A percentile compares a stretch with the other conserved stretches of the same genome.
Evolutionary conservation across 2,329 filamentous ascomycete species (phyloP).

Genomic region (Bipolaris zeicola): DNA sequence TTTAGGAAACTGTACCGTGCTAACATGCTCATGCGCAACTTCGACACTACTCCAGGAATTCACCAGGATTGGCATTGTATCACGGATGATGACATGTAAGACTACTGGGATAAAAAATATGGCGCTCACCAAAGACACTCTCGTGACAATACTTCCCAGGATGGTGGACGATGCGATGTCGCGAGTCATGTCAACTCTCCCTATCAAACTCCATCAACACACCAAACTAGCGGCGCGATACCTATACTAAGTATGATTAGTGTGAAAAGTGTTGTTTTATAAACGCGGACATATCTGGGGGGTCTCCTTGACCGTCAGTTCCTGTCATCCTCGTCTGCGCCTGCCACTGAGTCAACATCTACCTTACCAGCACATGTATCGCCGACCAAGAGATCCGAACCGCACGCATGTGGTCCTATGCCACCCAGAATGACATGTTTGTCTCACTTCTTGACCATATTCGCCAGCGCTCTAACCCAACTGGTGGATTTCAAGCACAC

Average conservation of each 20-base stretch:
- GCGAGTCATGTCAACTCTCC: not conserved
- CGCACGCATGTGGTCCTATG: too few species aligned
- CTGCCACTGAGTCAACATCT: slow-evolving; percentile 28
- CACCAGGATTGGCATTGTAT: not conserved
- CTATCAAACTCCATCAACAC: not conserved
- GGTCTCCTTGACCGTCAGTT: slow-evolving; percentile 35
- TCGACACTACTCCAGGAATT: not conserved
- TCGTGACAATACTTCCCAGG: not conserved
- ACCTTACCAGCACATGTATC: not conserved
- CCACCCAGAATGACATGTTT: too few species aligned
- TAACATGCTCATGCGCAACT: not conserved
- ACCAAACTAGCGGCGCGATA: not conserved
- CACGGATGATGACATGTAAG: not conserved
- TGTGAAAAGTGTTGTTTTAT: not conserved
- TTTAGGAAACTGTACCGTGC: not conserved
- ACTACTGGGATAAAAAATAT: not conserved
- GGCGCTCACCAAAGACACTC: slow-evolving; percentile 1
- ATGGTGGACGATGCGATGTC: not conserved
- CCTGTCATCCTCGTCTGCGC: slow-evolving; percentile 44
- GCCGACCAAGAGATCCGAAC: slow-evolving; percentile 45
- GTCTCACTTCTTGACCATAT: too few species aligned
- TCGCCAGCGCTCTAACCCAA: too few species aligned
- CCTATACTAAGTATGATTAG: not conserved
- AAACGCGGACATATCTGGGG: not conserved
- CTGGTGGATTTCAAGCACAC: too few species aligned